Evolutionary conservation across 345 rosid species (phyloP), one percentile per base, ranked within the genome.

Genomic region (Ricinus communis): DNA sequence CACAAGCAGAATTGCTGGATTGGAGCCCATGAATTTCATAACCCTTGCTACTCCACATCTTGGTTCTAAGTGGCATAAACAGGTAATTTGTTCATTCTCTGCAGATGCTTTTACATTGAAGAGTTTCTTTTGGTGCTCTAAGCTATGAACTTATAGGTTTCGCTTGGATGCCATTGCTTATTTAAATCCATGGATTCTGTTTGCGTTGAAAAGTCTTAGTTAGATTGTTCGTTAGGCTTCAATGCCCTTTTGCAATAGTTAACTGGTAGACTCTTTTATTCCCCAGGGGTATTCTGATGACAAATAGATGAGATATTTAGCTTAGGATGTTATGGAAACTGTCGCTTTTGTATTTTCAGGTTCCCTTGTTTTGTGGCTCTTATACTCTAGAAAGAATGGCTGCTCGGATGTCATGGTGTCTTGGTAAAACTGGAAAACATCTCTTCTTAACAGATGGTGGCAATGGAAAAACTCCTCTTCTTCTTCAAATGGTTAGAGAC

Each of bases 31-130:
- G 73, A 87, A 82, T 79, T 93, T 93, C 76, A 87, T 93, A 76
- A 93, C 97, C 28, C 78, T 78, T 76, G 98, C 98, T 30, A 82
- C 87, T 0, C 98, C 98, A 33, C 97, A 93, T 81, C 96, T 93
- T 66, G 98, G 97, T 74, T 89, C 94, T 49, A 81, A 86, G 71
- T 83, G 97, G 80, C 97, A 89, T 81, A 91, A 85, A 72, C 97
- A 93, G 93, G 98, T 91, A 57, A 72, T 54, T 49, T 41, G n/a
- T 16, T 69, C 53, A 8, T 66, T 61, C 22, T 49, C 67, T 49
- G 66, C 53, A 24, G 51, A 18, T 43, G 66, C 47, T 72, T 55
- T 64, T 56, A 47, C 47, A 33, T 11, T 24, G 52, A 21, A 30
- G 31, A 22, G 30, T 61, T 58, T 24, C 9, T 55, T 72, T 73